Evolutionary conservation across 1,284 basidiomycete species (phyloP).

Genomic region (Moniliophthora roreri): DNA sequence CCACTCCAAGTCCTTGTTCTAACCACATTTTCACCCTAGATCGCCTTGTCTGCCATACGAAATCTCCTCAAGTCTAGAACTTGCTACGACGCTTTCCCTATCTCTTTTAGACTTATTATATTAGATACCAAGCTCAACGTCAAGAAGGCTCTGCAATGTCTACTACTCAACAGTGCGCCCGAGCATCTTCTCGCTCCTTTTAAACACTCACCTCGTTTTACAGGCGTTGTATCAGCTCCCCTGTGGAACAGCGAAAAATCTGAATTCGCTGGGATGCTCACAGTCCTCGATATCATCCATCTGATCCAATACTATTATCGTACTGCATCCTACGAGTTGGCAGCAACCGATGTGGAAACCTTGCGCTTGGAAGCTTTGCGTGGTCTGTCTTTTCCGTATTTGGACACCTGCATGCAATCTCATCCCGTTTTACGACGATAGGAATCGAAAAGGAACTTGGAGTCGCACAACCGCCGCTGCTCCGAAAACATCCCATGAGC

Average conservation of each 20-base stretch:
- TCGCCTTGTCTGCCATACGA: conserved; percentile 78
- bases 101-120: conserved; percentile 95
- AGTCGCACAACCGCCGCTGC: conserved; percentile 90
- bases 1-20: background rate
- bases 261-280: conserved; percentile 94
- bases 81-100: conserved; percentile 94
- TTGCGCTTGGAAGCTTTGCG: conserved; percentile 87
- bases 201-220: conserved; percentile 9
- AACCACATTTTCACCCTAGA: conserved; percentile 33
- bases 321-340: conserved; percentile 84
- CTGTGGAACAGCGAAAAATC: conserved; percentile 96
- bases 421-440: conserved; percentile 30
- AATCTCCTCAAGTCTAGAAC: conserved; percentile 83
- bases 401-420: conserved; percentile 17
- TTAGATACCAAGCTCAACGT: conserved; percentile 94
- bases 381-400: conserved; percentile 49
- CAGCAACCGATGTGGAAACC: conserved; percentile 91
- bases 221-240: conserved; percentile 96
- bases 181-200: conserved; percentile 3
- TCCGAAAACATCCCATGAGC: conserved; percentile 85
- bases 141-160: conserved; percentile 88
- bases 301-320: conserved; percentile 96
- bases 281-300: conserved; percentile 94
- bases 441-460: conserved; percentile 94
- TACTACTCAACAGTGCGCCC: conserved; percentile 78